Base-by-base conservation (phyloP, 2,329 filamentous ascomycete genomes). In the Helicocarpus griseus region DNA sequence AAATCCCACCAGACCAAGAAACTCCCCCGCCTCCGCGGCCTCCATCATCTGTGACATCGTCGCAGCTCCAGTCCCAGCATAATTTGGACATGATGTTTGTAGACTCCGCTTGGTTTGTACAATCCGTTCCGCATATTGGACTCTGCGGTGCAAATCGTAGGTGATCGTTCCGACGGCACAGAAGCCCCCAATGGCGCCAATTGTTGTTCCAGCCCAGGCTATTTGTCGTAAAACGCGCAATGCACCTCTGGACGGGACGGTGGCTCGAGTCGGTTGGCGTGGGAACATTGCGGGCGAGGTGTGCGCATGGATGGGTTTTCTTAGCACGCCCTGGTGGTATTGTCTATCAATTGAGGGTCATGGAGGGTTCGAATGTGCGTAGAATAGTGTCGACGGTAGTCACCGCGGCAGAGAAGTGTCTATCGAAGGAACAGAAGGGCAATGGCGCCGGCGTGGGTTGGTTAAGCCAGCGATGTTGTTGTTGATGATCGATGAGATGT, bases 231-330 rank as follows among this genome's bases (percentile, higher is more conserved):
- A 66, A 9, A 68, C 65, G 54, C 69, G 69, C 19, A 73, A 63
- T 40, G 70, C 70, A 62, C 71, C 70, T 53, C 69, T 69, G 22
- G 71, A 73, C 22, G 71, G 71, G 35, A 72, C 65, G 50, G 64
- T 56, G 19, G 68, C 58, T 29, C 66, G 58, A 53, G 64, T 64
- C 36, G 63, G 50, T 49, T 67, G 61, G 63, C 38, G 50, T 28
- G 52, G 43, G 46, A 57, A 50, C 49, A 54, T 57, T 51, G 38
- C 35, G 44, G n/a, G 17, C 2, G 13, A 46, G 17, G 44, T 14
- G 13, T 3, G 6, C 9, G 5, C n/a, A 22, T 5, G 28, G 28
- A 14, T 35, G 9, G 7, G 31, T 9, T 9, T 36, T 7, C 4
- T 35, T 28, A 26, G 19, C 41, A 11, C 5, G 28, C 11, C 24